Base-by-base conservation (phyloP, 2,329 filamentous ascomycete species). In the Cytospora chrysosperma region DNA sequence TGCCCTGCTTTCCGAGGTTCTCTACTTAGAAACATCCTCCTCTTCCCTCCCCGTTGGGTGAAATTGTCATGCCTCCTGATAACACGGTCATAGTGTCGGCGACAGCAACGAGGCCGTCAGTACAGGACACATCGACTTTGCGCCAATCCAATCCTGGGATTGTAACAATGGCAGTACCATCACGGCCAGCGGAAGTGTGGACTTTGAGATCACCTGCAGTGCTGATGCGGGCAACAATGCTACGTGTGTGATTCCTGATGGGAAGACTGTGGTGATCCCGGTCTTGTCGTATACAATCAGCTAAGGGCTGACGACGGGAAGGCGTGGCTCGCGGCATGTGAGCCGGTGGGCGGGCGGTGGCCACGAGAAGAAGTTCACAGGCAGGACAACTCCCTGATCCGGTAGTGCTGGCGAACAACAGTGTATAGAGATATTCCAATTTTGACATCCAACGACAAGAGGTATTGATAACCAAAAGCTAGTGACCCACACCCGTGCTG, bases 101-200 rank as follows among this genome's bases (percentile, higher is more conserved):
- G 10, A 60, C 51, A 60, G 58, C 50, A 60, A 54, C 37, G 15
- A 27, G 50, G 58, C 52, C 13, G 27, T 60, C 37, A 60, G 58
- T 30, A 55, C 58, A 4, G 51, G 58, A n/a, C 61, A 51, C 12
- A 43, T 60, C 30, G 56, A 63, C 40, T 55, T 63, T 6, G 26
- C 40, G 28, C 61, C 61, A 1, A 26, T 60, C 4, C 40, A 49
- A 37, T 49, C 58, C 2, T 61, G 58, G 58, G n/a, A 55, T 26
- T 61, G 58, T 26, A 63, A 30, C 1, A 63, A 60, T 7, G 61
- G 56, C 21, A 63, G 56, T 56, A 60, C 56, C 24, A 63, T 63
- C 24, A 26, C 6, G 24, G 61, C 56, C 7, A 63, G 61, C 3
- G 61, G 61, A 1, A 55, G 61, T 4, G 61, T 59, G 6, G 61